Percentiles rank a stretch among this genome's conserved stretches.
phyloP scores from a whole-genome alignment of 2,329 filamentous ascomycete species.

The Sclerotinia nivalis region DNA sequence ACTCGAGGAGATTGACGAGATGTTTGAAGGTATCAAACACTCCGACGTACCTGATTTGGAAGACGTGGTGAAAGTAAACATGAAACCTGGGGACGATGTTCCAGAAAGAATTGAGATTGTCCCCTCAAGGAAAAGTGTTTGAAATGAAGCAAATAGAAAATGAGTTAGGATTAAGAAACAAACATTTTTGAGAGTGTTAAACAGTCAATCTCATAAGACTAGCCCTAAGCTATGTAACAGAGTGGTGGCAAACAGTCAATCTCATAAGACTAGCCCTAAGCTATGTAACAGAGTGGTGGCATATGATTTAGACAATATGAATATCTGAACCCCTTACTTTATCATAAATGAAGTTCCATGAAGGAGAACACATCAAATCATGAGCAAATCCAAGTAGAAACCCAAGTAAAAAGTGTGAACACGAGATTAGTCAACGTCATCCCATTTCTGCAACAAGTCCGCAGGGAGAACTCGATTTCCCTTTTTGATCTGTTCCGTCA shows the following conservation, averaged over 20 bases:
- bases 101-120: neutral
- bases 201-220: neutral
- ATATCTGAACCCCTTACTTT: neutral
- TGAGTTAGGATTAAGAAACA: neutral
- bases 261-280: neutral
- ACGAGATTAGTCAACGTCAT: neutral
- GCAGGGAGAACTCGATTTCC: slow-evolving; percentile 32
- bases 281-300: neutral
- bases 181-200: neutral
- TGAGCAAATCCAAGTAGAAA: neutral
- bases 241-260: neutral
- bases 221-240: neutral
- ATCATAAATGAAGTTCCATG: neutral
- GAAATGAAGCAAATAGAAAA: neutral
- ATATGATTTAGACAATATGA: neutral
- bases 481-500: slow-evolving; percentile 32
- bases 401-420: neutral
- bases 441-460: slow-evolving; percentile 28
- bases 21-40: slow-evolving; percentile 40
- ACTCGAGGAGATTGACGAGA: slow-evolving; percentile 43
- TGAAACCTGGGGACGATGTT: neutral
- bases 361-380: neutral
- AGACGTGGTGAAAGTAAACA: slow-evolving; percentile 13
- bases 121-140: neutral
- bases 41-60: slow-evolving; percentile 28